Conservation (phyloP, 176 grass and related monocot species). For the Puccinellia tenuiflora region DNA sequence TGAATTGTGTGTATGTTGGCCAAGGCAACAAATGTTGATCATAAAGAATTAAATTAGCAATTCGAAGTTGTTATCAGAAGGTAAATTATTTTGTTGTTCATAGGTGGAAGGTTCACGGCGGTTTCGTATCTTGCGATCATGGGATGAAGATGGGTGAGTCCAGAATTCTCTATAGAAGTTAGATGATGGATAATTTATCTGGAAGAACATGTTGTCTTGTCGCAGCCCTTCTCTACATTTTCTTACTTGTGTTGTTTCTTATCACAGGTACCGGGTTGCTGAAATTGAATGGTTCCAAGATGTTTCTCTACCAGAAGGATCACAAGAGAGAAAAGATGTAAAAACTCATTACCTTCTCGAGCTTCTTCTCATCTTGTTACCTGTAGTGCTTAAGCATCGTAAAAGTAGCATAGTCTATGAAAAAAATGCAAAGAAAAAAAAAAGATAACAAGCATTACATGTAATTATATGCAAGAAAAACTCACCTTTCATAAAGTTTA, state of each 20-base stretch:
- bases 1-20: background rate
- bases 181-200: constrained; percentile 1
- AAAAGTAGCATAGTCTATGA: background rate
- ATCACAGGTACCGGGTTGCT: constrained; percentile 83
- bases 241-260: constrained; percentile 28
- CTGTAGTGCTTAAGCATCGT: background rate
- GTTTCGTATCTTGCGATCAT: constrained; percentile 69
- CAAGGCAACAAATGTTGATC: background rate
- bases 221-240: background rate
- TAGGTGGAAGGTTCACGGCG: constrained; percentile 89
- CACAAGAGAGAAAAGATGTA: constrained; percentile 72
- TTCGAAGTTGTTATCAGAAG: constrained; percentile 16
- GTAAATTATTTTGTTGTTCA: constrained; percentile 37
- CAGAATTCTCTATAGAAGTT: constrained; percentile 3
- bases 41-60: constrained; percentile 24
- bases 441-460: background rate
- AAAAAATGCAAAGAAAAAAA: background rate
- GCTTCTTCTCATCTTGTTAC: background rate
- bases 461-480: constrained; percentile 7
- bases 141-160: constrained; percentile 97
- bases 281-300: constrained; percentile 96
- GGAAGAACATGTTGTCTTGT: background rate
- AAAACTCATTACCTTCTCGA: constrained; percentile 27
- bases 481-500: background rate
- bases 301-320: constrained; percentile 66